These are phyloP conservation scores for Codiaeum variegatum DNA, from an alignment of 441 rosid species.

Conservation along the genomic window DNA sequence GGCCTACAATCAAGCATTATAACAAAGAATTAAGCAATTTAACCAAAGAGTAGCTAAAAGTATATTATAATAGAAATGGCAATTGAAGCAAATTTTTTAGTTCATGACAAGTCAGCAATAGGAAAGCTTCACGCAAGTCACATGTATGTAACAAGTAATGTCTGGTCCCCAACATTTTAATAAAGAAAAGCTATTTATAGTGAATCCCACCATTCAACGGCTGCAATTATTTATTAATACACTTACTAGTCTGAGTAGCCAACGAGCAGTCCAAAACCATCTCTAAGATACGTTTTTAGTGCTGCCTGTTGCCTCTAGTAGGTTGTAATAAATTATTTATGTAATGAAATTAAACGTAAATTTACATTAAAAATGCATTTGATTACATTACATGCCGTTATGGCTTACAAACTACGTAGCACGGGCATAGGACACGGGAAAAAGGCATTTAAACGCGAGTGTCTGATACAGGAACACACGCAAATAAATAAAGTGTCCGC, in stretches of 20 bases:
- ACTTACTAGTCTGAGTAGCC: not conserved
- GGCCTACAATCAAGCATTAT: conserved; percentile 32
- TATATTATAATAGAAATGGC: not conserved
- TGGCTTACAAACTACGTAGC: too few relatives aligned
- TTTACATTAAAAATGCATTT: too few relatives aligned
- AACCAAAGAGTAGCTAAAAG: not conserved
- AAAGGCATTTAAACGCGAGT: too few relatives aligned
- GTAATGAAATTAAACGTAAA: too few relatives aligned
- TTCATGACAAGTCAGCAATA: conserved; percentile 3
- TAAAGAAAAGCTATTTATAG: not conserved
- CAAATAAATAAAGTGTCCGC: too few relatives aligned
- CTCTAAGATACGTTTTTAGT: not conserved
- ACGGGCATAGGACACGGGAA: too few relatives aligned
- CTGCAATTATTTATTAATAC: not conserved
- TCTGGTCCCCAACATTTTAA: not conserved
- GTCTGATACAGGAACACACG: too few relatives aligned
- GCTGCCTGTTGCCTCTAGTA: too few relatives aligned
- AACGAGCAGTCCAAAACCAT: not conserved
- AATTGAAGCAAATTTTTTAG: not conserved
- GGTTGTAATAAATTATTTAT: too few relatives aligned
- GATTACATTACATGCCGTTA: too few relatives aligned
- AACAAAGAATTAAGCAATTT: not conserved
- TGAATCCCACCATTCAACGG: not conserved
- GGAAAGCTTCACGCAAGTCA: not conserved
- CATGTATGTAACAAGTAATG: not conserved